Evolutionary conservation across 2,329 filamentous ascomycete species (phyloP).

Genomic region (Nigrospora oryzae): DNA sequence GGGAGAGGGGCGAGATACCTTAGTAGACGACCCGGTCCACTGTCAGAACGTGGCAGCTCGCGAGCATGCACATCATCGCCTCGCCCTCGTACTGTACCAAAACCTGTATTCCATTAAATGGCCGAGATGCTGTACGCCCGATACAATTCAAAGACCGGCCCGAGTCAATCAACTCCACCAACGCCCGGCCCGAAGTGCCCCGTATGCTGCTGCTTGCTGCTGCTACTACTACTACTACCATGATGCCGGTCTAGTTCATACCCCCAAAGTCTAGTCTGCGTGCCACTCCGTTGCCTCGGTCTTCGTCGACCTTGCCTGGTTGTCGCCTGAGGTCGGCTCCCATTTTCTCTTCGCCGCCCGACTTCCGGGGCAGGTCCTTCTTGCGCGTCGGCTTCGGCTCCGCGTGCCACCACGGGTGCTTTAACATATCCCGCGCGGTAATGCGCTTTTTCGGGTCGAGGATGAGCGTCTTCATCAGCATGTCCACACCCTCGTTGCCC

Average conservation of each 20-base stretch:
- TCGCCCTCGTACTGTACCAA: conserved; percentile 5
- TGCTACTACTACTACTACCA: too few relatives aligned
- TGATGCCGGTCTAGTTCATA: conserved; percentile 20
- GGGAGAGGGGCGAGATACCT: conserved; percentile 22
- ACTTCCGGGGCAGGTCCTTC: conserved; percentile 72
- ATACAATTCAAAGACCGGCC: too few relatives aligned
- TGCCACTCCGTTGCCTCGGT: conserved; percentile 66
- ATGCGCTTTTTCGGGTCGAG: conserved; percentile 83
- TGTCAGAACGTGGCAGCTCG: not conserved
- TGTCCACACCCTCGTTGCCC: conserved; percentile 74
- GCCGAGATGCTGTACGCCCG: not conserved
- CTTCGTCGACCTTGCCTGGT: conserved; percentile 63
- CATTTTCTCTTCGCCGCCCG: conserved; percentile 64
- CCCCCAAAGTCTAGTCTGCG: conserved; percentile 72
- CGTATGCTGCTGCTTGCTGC: not conserved
- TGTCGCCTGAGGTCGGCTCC: conserved; percentile 74
- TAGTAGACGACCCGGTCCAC: not conserved
- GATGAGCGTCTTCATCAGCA: conserved; percentile 76
- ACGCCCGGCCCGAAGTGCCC: not conserved
- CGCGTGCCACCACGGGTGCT: conserved; percentile 78
- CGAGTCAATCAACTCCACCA: too few relatives aligned
- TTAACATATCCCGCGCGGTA: conserved; percentile 67
- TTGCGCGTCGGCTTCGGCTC: conserved; percentile 78
- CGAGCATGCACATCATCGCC: not conserved
- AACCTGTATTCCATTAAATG: conserved; percentile 1